Percentiles rank a stretch among this genome's conserved stretches.
Evolutionary conservation across 768 basidiomycete genomes (phyloP).

Genomic region (Crucibulum laeve): DNA sequence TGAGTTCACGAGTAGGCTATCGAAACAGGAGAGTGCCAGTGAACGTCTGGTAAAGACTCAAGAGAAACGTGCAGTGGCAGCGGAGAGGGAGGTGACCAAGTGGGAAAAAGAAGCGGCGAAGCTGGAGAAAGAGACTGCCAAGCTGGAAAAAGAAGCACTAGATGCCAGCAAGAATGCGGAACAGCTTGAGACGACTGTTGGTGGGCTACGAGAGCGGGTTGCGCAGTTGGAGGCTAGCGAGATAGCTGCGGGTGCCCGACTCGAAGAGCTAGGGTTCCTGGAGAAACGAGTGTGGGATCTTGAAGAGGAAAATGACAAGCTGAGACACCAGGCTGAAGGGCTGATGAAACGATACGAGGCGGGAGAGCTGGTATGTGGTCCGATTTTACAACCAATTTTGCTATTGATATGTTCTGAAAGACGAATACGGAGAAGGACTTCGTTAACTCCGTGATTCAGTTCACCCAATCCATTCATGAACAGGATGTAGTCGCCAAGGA

Average conservation of each 20-base stretch:
- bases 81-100: slow-evolving; percentile 17
- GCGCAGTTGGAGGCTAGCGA: too few species aligned
- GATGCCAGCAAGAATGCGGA: too few species aligned
- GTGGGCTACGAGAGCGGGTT: too few species aligned
- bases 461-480: slow-evolving; percentile 45
- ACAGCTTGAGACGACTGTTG: too few species aligned
- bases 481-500: slow-evolving; percentile 48
- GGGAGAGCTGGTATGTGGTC: slow-evolving; percentile 39
- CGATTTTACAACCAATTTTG: background rate
- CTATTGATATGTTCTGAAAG: slow-evolving; percentile 20
- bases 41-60: slow-evolving; percentile 21
- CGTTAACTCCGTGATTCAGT: slow-evolving; percentile 37
- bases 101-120: slow-evolving; percentile 14
- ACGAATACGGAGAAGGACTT: slow-evolving; percentile 47
- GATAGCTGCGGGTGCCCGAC: too few species aligned
- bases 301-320: slow-evolving; percentile 17
- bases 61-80: slow-evolving; percentile 18
- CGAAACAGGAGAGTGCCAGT: slow-evolving; percentile 19
- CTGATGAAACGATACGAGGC: slow-evolving; percentile 37
- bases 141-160: too few species aligned
- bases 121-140: slow-evolving; percentile 8
- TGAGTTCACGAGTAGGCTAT: slow-evolving; percentile 22
- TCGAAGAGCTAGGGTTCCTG: slow-evolving; percentile 12
- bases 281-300: slow-evolving; percentile 12
- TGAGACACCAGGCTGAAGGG: slow-evolving; percentile 18